Conservation (phyloP, 2,329 filamentous ascomycete genomes). For the Salinomyces thailandicus region DNA sequence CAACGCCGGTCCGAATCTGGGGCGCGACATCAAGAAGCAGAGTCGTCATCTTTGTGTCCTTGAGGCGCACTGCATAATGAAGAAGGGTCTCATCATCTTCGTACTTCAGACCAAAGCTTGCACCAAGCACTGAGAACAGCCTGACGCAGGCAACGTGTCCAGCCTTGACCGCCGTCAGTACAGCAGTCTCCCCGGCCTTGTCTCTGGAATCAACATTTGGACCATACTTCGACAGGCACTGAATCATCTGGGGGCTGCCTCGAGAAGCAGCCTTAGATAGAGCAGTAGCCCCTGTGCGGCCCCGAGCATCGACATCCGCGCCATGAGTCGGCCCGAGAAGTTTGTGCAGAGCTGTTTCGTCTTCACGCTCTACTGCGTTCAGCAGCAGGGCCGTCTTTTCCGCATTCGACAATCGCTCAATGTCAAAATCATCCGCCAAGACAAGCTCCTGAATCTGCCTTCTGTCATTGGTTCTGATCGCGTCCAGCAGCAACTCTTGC, state of each 20-base stretch:
- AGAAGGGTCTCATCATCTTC: conserved; percentile 13
- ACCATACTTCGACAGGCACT: conserved; percentile 11
- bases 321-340: conserved; percentile 12
- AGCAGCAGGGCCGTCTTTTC: conserved; percentile 14
- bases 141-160: conserved; percentile 6
- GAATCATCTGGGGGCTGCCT: conserved; percentile 11
- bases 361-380: conserved; percentile 12
- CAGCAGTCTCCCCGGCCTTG: conserved; percentile 10
- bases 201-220: conserved; percentile 11
- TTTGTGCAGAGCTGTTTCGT: conserved; percentile 11
- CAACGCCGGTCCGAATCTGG: conserved; percentile 11
- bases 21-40: conserved; percentile 12
- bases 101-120: conserved; percentile 9
- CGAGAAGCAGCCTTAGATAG: conserved; percentile 12
- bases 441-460: conserved; percentile 9
- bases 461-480: conserved; percentile 10
- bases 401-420: conserved; percentile 8
- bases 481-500: conserved; percentile 9
- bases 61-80: conserved; percentile 10
- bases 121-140: conserved; percentile 6
- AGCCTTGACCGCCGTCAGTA: conserved; percentile 11
- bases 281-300: conserved; percentile 10
- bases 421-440: conserved; percentile 7
- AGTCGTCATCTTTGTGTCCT: conserved; percentile 7
- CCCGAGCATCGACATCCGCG: conserved; percentile 10